Base-by-base conservation (phyloP, 1,139 yeast species). In the Yamadazyma dendronema region DNA sequence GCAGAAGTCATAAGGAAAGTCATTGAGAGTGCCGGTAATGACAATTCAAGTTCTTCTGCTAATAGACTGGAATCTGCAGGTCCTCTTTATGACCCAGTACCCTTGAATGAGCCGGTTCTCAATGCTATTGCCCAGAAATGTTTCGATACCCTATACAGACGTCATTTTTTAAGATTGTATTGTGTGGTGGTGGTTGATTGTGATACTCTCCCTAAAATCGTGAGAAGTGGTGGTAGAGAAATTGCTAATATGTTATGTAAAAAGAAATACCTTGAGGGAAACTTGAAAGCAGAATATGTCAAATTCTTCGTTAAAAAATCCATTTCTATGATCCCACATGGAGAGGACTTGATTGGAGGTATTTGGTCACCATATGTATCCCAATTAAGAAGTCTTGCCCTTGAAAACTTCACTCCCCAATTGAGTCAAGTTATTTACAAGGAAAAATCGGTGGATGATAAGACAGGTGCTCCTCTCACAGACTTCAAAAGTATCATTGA, bases 231-330 rank as follows among this genome's bases (percentile, higher is more conserved):
- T 6, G 81, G 95, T 10, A 71, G 84, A 23, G 98, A 94, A 52
- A 85, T 92, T 48, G 97, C 98, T 2, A 92, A 90, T 49, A 87
- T 90, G 81, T 72, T 94, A 34, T 90, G 96, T 49, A 88, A 90
- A 46, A 80, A 86, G 50, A 74, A 79, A 47, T 89, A 89, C 53
- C 71, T 83, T 34, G 84, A 81, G 47, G 97, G 97, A 2, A 69
- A 77, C 9, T 65, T 92, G 25, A 74, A 79, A 22, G 84, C 95
- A 0, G 84, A 80, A 28, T 90, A 78, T 59, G 90, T 89, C 36
- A 88, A 87, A 53, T 92, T 90, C 54, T 84, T 84, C 40, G 76
- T 84, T 19, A 71, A 77, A 29, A 74, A 77, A 39, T 81, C 94
- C 0, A 69, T 87, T 14, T 72, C 84, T 43, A 74, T 81, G 59